Base-by-base conservation (phyloP, 169 alveolate genomes). In the Plasmodium yoelii region DNA sequence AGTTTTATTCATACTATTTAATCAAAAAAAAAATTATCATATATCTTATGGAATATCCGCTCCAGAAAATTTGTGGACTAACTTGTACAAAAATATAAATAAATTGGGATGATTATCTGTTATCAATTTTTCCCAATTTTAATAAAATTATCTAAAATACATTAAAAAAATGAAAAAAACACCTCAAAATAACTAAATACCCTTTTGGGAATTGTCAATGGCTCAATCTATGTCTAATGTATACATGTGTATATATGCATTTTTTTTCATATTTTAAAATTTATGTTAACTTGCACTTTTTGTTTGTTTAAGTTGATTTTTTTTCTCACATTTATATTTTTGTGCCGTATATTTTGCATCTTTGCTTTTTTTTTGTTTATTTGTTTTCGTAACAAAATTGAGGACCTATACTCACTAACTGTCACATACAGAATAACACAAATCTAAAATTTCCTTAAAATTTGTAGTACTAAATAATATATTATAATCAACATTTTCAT, bases 21-120 rank as follows among this genome's bases (percentile, higher is more conserved):
- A 67, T 39, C 90, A 82, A 67, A 82, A 70, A 13, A 10, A 68
- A 39, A 67, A 47, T 65, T 82, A 82, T 42, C 90, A 82, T 55
- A 82, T 82, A 19, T 82, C 90, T 10, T 82, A 59, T 65, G 90
- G 90, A 24, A 82, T 82, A 26, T 59, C 90, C n/a, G 64, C 90
- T n/a, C 82, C 90, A 26, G 60, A 82, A 10, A 72, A 82, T 67
- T 13, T 56, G 26, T 82, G 90, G 90, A 44, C 22, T 26, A 13
- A 55, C 7, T 18, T 24, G 13, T 56, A 82, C 65, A 82, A 46
- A 65, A 82, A 82, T 47, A 82, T 82, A 67, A 82, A 82, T 47
- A 44, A 77, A 15, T 28, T 77, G 28, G 63, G 34, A n/a, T 15
- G 5, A 34, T 26, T 13, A 10, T 18, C 56, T 39, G 3, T 49